These are phyloP conservation scores for Coemansia sp. DNA, from an alignment of 192 early-diverging fungal species.

Conservation along the genomic window DNA sequence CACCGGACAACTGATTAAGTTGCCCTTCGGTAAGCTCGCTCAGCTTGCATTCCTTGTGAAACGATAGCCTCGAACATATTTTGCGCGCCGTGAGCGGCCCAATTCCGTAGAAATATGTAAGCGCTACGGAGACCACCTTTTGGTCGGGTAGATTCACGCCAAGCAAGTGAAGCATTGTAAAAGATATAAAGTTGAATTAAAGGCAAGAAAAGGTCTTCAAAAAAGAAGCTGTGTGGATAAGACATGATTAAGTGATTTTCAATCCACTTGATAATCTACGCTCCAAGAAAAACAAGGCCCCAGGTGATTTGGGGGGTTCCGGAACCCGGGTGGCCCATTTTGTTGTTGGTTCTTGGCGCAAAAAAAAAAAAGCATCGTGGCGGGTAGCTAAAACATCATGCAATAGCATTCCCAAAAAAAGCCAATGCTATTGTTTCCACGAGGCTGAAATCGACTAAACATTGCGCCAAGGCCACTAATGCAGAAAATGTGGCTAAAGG, in stretches of 20 bases:
- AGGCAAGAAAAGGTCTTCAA: neutral
- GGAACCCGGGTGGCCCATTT: neutral
- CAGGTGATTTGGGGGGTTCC: neutral
- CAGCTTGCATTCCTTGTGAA: conserved; percentile 86
- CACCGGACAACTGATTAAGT: conserved; percentile 78
- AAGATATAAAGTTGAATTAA: neutral
- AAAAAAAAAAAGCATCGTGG: neutral
- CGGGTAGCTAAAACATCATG: neutral
- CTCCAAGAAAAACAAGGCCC: neutral
- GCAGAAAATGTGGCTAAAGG: neutral
- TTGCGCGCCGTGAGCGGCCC: conserved; percentile 69
- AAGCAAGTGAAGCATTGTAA: conserved; percentile 78
- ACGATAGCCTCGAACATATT: conserved; percentile 77
- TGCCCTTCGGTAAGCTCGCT: conserved; percentile 84
- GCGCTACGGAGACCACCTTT: conserved; percentile 78
- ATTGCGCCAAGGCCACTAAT: neutral
- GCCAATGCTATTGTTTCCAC: neutral
- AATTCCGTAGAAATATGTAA: conserved; percentile 89
- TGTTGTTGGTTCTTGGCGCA: neutral
- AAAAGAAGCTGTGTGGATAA: neutral
- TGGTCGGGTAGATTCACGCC: conserved; percentile 94
- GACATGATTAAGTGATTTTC: neutral
- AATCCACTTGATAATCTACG: neutral
- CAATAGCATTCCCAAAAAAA: neutral
- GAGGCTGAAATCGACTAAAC: neutral